phyloP scores from a whole-genome alignment of 2,329 filamentous ascomycete species.

The Aureobasidium melanogenum region DNA sequence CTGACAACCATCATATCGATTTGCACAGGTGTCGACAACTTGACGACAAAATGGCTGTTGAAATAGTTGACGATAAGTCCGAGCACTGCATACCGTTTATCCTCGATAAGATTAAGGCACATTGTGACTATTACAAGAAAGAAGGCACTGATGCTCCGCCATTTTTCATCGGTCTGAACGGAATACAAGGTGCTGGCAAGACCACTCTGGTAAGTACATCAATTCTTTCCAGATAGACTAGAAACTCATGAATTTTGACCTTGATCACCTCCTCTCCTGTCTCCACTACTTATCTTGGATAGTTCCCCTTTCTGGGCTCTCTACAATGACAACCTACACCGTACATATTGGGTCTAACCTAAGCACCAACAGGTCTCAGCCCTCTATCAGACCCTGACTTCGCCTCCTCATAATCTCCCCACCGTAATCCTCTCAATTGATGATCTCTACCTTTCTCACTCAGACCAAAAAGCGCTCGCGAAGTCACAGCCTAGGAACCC shows the following conservation, averaged over 20 bases:
- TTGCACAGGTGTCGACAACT: background rate
- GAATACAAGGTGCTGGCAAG: slow-evolving; percentile 87
- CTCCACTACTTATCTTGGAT: too few relatives aligned
- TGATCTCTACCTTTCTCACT: slow-evolving; percentile 75
- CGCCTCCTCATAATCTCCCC: slow-evolving; percentile 48
- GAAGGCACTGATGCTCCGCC: slow-evolving; percentile 42
- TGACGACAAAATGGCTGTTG: slow-evolving; percentile 21
- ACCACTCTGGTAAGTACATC: slow-evolving; percentile 60
- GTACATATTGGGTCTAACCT: background rate
- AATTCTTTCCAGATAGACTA: background rate
- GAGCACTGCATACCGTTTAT: slow-evolving; percentile 72
- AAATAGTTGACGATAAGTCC: slow-evolving; percentile 68
- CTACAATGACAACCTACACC: background rate
- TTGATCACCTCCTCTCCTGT: background rate
- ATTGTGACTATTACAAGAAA: slow-evolving; percentile 35
- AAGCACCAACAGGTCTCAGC: slow-evolving; percentile 44
- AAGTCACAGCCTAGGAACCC: slow-evolving; percentile 59
- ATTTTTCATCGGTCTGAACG: slow-evolving; percentile 82
- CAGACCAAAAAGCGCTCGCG: slow-evolving; percentile 57
- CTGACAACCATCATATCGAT: background rate
- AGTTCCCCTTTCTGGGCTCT: too few relatives aligned
- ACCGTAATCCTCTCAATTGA: slow-evolving; percentile 75
- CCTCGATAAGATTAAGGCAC: slow-evolving; percentile 47
- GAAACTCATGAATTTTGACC: background rate
- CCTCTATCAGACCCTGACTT: slow-evolving; percentile 53